Conservation (phyloP, 2,329 filamentous ascomycete species). For the Scedosporium apiospermum region DNA sequence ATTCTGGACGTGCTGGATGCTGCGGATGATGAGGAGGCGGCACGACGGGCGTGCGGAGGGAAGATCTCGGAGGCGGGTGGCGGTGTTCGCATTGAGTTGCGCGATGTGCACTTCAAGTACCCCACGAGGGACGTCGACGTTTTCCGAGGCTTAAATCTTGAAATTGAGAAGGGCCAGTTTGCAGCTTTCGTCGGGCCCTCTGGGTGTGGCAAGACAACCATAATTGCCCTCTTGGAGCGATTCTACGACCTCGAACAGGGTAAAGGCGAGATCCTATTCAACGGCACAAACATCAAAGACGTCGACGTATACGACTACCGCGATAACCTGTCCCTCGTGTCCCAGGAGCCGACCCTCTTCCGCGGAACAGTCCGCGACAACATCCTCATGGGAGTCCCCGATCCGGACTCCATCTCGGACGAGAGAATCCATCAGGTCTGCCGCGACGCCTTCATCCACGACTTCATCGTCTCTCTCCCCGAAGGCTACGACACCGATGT, state of each 20-base stretch:
- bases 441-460: conserved; percentile 43
- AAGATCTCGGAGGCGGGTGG: conserved; percentile 33
- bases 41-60: conserved; percentile 20
- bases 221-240: conserved; percentile 40
- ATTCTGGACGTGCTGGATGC: conserved; percentile 35
- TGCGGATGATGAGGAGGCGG: conserved; percentile 29
- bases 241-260: conserved; percentile 31
- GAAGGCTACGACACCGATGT: conserved; percentile 54
- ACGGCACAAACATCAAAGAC: conserved; percentile 20
- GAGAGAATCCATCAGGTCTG: conserved; percentile 38
- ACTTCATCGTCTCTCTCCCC: conserved; percentile 45
- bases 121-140: conserved; percentile 47
- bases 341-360: conserved; percentile 30
- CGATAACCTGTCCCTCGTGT: conserved; percentile 26
- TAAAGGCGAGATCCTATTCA: conserved; percentile 18
- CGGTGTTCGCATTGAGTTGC: conserved; percentile 47
- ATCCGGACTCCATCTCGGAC: conserved; percentile 14
- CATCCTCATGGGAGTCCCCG: conserved; percentile 34
- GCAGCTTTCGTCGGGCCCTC: conserved; percentile 47
- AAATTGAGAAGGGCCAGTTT: conserved; percentile 35
- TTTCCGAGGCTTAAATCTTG: conserved; percentile 46
- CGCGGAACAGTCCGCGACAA: conserved; percentile 47
- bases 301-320: conserved; percentile 21
- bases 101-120: conserved; percentile 50
- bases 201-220: conserved; percentile 52